phyloP scores from a whole-genome alignment of 768 basidiomycete genomes.

The Fomitopsis pulvina region DNA sequence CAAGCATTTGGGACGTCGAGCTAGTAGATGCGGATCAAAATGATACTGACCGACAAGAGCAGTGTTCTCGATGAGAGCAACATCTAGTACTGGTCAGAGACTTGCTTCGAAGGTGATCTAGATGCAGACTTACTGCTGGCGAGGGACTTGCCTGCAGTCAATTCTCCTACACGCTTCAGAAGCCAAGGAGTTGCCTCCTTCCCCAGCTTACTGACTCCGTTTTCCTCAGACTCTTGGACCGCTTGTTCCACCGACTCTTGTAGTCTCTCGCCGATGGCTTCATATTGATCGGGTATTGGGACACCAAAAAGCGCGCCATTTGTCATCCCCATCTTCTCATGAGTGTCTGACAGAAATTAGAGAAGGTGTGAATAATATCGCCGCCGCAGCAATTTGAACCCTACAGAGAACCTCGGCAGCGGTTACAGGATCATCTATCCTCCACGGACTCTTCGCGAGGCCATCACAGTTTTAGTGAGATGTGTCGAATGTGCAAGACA shows the following conservation, averaged over 20 bases:
- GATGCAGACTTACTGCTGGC: constrained; percentile 46
- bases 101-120: background rate
- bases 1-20: constrained; percentile 1
- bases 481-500: background rate
- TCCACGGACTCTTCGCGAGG: constrained; percentile 79
- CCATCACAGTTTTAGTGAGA: background rate
- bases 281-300: constrained; percentile 79
- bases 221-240: constrained; percentile 72
- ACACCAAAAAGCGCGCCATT: constrained; percentile 81
- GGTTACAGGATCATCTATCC: constrained; percentile 46
- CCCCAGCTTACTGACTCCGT: constrained; percentile 72
- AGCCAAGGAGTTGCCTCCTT: constrained; percentile 97
- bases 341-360: constrained; percentile 17
- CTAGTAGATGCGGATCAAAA: background rate
- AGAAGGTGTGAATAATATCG: background rate
- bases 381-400: constrained; percentile 17
- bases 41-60: constrained; percentile 61
- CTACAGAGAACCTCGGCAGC: constrained; percentile 76
- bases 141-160: constrained; percentile 72
- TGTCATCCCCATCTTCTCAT: constrained; percentile 61
- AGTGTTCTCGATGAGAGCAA: constrained; percentile 86
- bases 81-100: constrained; percentile 41
- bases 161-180: constrained; percentile 70
- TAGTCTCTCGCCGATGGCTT: constrained; percentile 57
- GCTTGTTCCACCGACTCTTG: constrained; percentile 82